A percentile compares a stretch with the other conserved stretches of the same genome.
Evolutionary conservation across 495 filamentous ascomycete species (phyloP).

Genomic region (Aeminium ludgeri): DNA sequence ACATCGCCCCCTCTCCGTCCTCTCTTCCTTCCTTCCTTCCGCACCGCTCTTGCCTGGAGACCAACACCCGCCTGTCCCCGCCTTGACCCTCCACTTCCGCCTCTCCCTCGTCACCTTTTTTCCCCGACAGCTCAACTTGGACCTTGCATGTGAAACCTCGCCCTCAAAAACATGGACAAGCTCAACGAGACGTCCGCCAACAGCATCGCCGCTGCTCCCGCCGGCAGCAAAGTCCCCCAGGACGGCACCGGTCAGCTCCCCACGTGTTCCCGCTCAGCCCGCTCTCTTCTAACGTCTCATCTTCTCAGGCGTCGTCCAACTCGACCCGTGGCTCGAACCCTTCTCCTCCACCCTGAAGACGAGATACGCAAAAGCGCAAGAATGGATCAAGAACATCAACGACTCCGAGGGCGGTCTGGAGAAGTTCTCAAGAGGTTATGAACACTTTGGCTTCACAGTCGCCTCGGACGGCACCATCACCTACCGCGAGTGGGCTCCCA

Average conservation of each 20-base stretch:
- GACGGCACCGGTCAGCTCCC: conserved; percentile 38
- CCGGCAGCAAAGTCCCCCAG: conserved; percentile 20
- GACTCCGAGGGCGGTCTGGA: conserved; percentile 77
- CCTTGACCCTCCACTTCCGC: background rate
- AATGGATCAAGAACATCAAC: conserved; percentile 73
- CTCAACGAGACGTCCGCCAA: conserved; percentile 22
- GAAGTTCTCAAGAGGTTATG: conserved; percentile 82
- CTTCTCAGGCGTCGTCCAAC: conserved; percentile 54
- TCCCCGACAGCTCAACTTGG: too few species aligned
- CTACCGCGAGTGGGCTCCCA: conserved; percentile 95
- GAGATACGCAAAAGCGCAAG: conserved; percentile 63
- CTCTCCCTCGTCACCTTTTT: too few species aligned
- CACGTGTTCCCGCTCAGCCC: too few species aligned
- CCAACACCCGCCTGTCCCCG: too few species aligned
- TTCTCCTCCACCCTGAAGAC: conserved; percentile 61
- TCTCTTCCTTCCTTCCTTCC: too few species aligned
- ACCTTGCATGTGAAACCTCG: too few species aligned
- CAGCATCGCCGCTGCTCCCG: conserved; percentile 20
- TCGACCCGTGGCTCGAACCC: conserved; percentile 82
- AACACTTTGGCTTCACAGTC: conserved; percentile 69
- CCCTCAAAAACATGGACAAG: conserved; percentile 15
- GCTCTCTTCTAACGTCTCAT: too few species aligned
- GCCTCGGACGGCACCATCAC: conserved; percentile 64
- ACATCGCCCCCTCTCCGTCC: too few species aligned
- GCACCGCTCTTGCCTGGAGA: too few species aligned